A percentile compares a stretch with the other conserved stretches of the same genome.
Conservation (phyloP, 1,284 basidiomycete species). For the Boletus smithii region DNA sequence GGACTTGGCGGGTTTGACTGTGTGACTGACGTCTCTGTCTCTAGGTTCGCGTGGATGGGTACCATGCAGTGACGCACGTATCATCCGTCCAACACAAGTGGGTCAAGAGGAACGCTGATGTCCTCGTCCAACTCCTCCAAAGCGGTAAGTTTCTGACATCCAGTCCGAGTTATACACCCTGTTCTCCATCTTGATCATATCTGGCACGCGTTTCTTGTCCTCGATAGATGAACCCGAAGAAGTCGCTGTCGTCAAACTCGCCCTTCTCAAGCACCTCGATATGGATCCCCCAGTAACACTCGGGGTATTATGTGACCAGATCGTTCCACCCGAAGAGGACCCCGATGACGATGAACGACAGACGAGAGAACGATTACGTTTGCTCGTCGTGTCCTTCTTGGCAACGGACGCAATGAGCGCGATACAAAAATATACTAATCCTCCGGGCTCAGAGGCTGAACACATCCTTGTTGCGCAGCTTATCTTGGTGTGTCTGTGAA, state of each 20-base stretch:
- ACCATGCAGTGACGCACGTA: constrained; percentile 58
- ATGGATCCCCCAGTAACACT: constrained; percentile 59
- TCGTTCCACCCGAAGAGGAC: constrained; percentile 48
- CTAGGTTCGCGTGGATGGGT: constrained; percentile 68
- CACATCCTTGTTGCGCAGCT: constrained; percentile 47
- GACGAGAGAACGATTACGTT: constrained; percentile 55
- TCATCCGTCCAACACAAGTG: constrained; percentile 57
- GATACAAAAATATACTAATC: constrained; percentile 45
- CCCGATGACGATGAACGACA: constrained; percentile 55
- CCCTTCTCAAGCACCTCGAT: constrained; percentile 59
- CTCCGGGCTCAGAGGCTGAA: constrained; percentile 47
- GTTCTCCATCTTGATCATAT: constrained; percentile 25
- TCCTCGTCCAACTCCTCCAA: constrained; percentile 69
- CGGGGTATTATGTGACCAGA: constrained; percentile 66
- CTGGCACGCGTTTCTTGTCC: constrained; percentile 10
- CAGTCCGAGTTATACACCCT: background rate
- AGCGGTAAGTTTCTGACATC: constrained; percentile 51
- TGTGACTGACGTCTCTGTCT: constrained; percentile 11
- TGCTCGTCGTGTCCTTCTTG: constrained; percentile 58
- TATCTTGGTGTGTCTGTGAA: constrained; percentile 39
- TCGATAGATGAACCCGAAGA: constrained; percentile 61
- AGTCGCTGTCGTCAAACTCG: constrained; percentile 56
- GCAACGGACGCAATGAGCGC: constrained; percentile 48
- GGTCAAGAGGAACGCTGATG: constrained; percentile 69
- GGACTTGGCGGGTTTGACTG: constrained; percentile 1